A percentile compares a stretch with the other conserved stretches of the same genome.
phyloP scores from a whole-genome alignment of 2,329 filamentous ascomycete species.

The Nemania abortiva region DNA sequence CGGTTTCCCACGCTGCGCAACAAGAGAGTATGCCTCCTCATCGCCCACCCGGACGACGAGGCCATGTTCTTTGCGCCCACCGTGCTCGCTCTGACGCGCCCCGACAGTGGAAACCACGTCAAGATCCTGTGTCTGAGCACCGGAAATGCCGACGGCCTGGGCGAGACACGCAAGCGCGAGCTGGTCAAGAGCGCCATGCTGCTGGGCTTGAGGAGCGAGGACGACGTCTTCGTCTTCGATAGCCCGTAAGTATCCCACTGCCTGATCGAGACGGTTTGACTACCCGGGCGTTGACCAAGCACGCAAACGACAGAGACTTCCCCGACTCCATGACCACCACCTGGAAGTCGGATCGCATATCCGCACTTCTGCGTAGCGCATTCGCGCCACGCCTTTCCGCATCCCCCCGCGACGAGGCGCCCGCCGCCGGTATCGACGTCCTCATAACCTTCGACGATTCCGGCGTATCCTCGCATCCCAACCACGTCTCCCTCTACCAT shows the following conservation, averaged over 20 bases:
- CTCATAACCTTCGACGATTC: conserved; percentile 89
- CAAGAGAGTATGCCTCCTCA: conserved; percentile 91
- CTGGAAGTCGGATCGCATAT: conserved; percentile 80
- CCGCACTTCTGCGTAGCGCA: conserved; percentile 75
- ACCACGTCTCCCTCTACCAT: conserved; percentile 90
- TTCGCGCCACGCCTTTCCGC: conserved; percentile 75
- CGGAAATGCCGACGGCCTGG: conserved; percentile 88
- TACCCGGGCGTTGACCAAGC: conserved; percentile 8
- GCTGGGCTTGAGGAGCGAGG: conserved; percentile 78
- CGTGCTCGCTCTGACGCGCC: conserved; percentile 83
- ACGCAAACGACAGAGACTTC: conserved; percentile 67
- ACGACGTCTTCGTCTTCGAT: conserved; percentile 89
- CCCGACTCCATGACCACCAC: conserved; percentile 87
- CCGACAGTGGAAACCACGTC: conserved; percentile 86
- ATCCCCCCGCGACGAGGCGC: conserved; percentile 49
- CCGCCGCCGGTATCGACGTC: conserved; percentile 75
- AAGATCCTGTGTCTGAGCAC: conserved; percentile 94
- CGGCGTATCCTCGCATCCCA: conserved; percentile 90
- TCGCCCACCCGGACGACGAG: conserved; percentile 98
- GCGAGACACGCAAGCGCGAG: conserved; percentile 84
- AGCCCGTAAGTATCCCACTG: conserved; percentile 67
- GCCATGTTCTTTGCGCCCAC: conserved; percentile 99
- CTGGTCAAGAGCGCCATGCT: conserved; percentile 82
- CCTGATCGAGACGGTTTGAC: neutral
- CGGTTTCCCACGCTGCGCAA: conserved; percentile 76